Percentiles rank a stretch among this genome's conserved stretches.
phyloP scores from a whole-genome alignment of 176 grass and related monocot genomes.

The Aechmea fasciata region DNA sequence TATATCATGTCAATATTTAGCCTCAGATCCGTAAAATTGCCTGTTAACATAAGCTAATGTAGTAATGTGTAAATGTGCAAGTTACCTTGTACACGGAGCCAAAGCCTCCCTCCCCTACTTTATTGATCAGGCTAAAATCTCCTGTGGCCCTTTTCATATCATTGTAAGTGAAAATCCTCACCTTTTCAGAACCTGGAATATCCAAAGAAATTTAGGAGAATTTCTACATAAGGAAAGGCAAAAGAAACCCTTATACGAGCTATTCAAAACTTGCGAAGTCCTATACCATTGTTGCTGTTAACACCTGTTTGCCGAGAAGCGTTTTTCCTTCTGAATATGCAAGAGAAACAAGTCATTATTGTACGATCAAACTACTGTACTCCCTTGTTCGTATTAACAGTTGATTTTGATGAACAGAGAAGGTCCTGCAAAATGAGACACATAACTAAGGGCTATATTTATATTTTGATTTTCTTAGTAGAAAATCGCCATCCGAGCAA shows the following conservation, averaged over 20 bases:
- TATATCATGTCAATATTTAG: constrained; percentile 4
- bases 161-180: constrained; percentile 5
- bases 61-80: background rate
- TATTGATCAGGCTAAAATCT: constrained; percentile 10
- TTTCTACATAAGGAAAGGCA: no score
- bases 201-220: background rate
- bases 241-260: no score
- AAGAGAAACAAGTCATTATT: constrained; percentile 4
- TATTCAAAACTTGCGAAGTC: no score
- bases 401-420: background rate
- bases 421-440: background rate
- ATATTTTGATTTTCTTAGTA: background rate
- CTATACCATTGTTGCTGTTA: background rate
- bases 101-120: constrained; percentile 26
- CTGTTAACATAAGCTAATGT: background rate
- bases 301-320: background rate
- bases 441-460: background rate
- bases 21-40: background rate
- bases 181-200: constrained; percentile 2
- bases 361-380: background rate
- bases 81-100: constrained; percentile 22
- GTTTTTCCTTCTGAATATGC: background rate
- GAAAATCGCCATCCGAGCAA: no score
- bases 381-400: background rate
- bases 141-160: constrained; percentile 7